Evolutionary conservation across 768 basidiomycete species (phyloP).

Genomic region (Heimioporus sp.): DNA sequence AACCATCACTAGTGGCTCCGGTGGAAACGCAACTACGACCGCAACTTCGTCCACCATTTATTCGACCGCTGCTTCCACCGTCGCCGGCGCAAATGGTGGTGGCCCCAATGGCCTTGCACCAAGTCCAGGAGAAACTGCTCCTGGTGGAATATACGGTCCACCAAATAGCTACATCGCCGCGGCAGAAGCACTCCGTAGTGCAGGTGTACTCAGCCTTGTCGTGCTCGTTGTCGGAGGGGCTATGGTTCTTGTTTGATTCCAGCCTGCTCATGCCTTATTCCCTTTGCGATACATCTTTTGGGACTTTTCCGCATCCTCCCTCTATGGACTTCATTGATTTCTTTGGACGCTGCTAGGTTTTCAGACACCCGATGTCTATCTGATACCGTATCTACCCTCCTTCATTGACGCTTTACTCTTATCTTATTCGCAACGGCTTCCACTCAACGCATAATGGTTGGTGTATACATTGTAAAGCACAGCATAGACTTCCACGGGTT

Average conservation of each 20-base stretch:
- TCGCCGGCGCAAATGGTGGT: constrained; percentile 50
- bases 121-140: constrained; percentile 49
- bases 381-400: constrained; percentile 16
- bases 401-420: constrained; percentile 27
- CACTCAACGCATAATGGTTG: constrained; percentile 19
- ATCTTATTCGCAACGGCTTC: constrained; percentile 15
- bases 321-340: constrained; percentile 13
- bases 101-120: constrained; percentile 47
- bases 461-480: constrained; percentile 21
- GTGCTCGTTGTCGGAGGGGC: constrained; percentile 50
- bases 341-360: constrained; percentile 19
- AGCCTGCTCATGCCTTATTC: background rate
- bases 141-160: constrained; percentile 58
- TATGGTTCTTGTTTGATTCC: constrained; percentile 42
- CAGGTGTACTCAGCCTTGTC: constrained; percentile 41
- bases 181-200: constrained; percentile 47
- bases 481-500: background rate
- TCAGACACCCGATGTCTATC: constrained; percentile 20
- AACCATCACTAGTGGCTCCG: constrained; percentile 9
- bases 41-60: constrained; percentile 8
- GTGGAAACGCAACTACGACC: constrained; percentile 34
- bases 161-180: constrained; percentile 63
- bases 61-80: constrained; percentile 57
- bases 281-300: constrained; percentile 11
- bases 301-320: constrained; percentile 7